A percentile compares a stretch with the other conserved stretches of the same genome.
These are phyloP conservation scores for Cladobotryum protrusum DNA, from an alignment of 2,329 filamentous ascomycete genomes.

Conservation along the genomic window DNA sequence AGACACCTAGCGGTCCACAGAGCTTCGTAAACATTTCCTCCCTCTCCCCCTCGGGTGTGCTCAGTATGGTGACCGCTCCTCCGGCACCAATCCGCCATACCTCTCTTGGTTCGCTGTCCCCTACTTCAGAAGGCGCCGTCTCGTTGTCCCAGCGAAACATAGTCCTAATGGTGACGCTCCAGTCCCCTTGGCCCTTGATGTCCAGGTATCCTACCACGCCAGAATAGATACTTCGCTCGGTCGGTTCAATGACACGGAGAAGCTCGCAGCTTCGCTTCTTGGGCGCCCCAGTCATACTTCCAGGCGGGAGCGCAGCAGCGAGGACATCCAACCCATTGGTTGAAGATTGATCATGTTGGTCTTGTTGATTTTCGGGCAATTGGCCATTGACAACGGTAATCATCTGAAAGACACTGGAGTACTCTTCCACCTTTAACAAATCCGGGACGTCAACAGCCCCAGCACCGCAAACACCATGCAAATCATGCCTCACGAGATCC, in stretches of 20 bases:
- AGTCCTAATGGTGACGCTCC: conserved; percentile 84
- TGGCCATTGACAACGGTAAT: conserved; percentile 77
- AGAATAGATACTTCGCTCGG: conserved; percentile 71
- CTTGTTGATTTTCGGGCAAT: conserved; percentile 33
- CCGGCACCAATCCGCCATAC: conserved; percentile 83
- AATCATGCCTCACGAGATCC: conserved; percentile 88
- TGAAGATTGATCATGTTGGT: conserved; percentile 1
- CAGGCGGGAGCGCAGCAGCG: conserved; percentile 72
- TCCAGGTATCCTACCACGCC: conserved; percentile 89
- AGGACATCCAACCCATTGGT: conserved; percentile 70
- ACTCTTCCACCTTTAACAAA: conserved; percentile 82
- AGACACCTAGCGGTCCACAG: conserved; percentile 48
- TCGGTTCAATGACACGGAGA: conserved; percentile 59
- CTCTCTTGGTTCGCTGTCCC: conserved; percentile 36
- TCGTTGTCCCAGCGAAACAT: conserved; percentile 69
- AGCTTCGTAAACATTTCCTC: conserved; percentile 86
- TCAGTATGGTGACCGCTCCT: conserved; percentile 81
- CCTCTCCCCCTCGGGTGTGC: conserved; percentile 71
- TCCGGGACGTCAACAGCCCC: conserved; percentile 68
- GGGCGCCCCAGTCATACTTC: conserved; percentile 93
- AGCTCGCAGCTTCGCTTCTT: conserved; percentile 91
- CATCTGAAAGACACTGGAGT: conserved; percentile 86
- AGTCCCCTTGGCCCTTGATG: conserved; percentile 76
- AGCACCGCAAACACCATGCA: conserved; percentile 76
- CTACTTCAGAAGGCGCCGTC: conserved; percentile 22